A percentile compares a stretch with the other conserved stretches of the same genome.
These are phyloP conservation scores for Apiospora phragmitis DNA, from an alignment of 2,329 filamentous ascomycete genomes.

Conservation along the genomic window DNA sequence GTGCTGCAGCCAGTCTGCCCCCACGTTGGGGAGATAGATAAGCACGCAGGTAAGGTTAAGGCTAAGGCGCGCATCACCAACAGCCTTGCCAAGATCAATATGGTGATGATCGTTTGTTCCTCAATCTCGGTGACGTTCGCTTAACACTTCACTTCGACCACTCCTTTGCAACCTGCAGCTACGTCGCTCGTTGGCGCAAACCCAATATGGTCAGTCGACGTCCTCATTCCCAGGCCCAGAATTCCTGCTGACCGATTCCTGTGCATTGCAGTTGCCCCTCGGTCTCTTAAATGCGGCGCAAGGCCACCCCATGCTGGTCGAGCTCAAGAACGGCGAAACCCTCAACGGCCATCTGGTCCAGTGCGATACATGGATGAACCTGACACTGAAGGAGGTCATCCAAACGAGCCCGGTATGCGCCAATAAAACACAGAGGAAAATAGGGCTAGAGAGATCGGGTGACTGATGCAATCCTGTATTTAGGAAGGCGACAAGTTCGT, in stretches of 20 bases:
- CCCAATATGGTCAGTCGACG: slow-evolving; percentile 11
- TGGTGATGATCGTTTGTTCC: not conserved
- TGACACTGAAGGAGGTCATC: slow-evolving; percentile 94
- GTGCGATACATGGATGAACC: slow-evolving; percentile 99
- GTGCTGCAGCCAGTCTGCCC: not conserved
- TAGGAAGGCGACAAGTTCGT: slow-evolving; percentile 93
- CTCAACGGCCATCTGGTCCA: slow-evolving; percentile 94
- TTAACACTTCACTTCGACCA: slow-evolving; percentile 12
- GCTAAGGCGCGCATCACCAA: slow-evolving; percentile 4
- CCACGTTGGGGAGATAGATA: not conserved
- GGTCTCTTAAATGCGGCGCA: slow-evolving; percentile 93
- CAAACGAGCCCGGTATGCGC: slow-evolving; percentile 78
- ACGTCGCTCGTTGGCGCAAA: not conserved
- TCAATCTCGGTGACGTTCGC: not conserved
- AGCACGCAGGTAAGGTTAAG: not conserved
- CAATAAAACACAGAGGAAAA: not conserved
- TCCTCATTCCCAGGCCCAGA: not conserved
- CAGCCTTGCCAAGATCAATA: slow-evolving; percentile 4
- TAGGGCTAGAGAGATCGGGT: not conserved
- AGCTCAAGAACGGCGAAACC: slow-evolving; percentile 70
- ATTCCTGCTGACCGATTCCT: not conserved
- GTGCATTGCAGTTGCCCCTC: slow-evolving; percentile 58
- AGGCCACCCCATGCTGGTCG: slow-evolving; percentile 77
- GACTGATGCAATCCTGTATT: slow-evolving; percentile 6
- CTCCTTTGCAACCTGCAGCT: not conserved